Base-by-base conservation (phyloP, 2,329 filamentous ascomycete species). In the Colletotrichum graminicola region DNA sequence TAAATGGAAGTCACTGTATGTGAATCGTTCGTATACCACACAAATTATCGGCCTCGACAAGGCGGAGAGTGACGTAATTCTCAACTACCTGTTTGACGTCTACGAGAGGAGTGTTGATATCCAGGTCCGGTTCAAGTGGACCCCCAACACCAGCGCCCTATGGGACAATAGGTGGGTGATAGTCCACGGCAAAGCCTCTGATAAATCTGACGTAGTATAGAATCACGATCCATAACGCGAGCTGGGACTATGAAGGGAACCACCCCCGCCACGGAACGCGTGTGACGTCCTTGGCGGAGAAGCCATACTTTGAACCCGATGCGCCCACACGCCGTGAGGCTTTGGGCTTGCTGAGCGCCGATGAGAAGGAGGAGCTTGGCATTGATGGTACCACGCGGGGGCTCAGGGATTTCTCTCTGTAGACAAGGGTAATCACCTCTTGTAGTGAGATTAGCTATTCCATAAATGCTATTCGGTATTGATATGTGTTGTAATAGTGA, bases 181-280 rank as follows among this genome's bases (percentile, higher is more conserved):
- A 5, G 5, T 6, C 34, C 23, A 18, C 39, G 5, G 2, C 26
- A 2, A 4, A 23, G 10, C 2, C 29, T 29, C 26, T 43, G 11
- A 45, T 16, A 12, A 2, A 1, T 1, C 55, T 26, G 6, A 63
- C 18, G 2, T 2, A 43, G 29, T 18, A 3, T 1, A 89, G 89
- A 49, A 91, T 93, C 70, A 93, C 92, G 0, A 93, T 93, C 47
- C 91, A 94, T 75, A 93, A 92, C 73, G 91, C 91, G 0, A 91
- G 88, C 75, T 94, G 91, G 90, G 91, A 94, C 74, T 93, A 93
- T 76, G 90, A 88, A 43, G 90, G 90, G 1, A 85, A 82, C 26
- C 84, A 93, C 76, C 90, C 91, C 0, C 84, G 92, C 49, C 92
- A 94, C 77, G 92, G 92, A 2, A 94, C 91, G 0, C 84, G 92